Conservation (phyloP, 2,329 filamentous ascomycete genomes). For the Calonectria crousiana region DNA sequence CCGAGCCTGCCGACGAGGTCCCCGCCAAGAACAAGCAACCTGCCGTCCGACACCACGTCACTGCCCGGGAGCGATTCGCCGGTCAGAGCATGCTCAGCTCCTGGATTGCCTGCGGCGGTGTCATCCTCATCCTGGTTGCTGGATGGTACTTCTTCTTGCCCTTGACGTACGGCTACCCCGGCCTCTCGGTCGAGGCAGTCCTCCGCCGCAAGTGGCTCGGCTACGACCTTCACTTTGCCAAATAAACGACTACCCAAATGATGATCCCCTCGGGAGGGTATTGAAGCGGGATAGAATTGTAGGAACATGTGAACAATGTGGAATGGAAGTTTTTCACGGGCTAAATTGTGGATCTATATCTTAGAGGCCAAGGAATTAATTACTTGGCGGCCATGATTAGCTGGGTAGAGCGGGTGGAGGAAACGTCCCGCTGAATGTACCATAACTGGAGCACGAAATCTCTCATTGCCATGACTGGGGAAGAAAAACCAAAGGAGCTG, state of each 20-base stretch:
- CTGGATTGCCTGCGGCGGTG: constrained; percentile 82
- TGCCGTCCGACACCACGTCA: constrained; percentile 70
- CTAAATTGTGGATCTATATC: constrained; percentile 11
- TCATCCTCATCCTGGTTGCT: constrained; percentile 76
- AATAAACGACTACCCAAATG: constrained; percentile 67
- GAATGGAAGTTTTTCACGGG: constrained; percentile 14
- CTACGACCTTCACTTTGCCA: constrained; percentile 98
- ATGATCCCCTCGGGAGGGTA: constrained; percentile 2
- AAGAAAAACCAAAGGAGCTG: neutral
- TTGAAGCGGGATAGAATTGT: constrained; percentile 8
- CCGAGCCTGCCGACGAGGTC: constrained; percentile 78
- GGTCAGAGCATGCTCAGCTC: constrained; percentile 80
- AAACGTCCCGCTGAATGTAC: constrained; percentile 16
- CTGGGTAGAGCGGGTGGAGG: neutral
- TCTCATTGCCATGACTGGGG: constrained; percentile 6
- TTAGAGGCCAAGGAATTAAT: constrained; percentile 14
- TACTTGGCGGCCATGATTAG: constrained; percentile 19
- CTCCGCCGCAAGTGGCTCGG: constrained; percentile 92
- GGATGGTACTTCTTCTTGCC: constrained; percentile 96
- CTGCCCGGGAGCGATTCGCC: constrained; percentile 85
- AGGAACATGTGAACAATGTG: constrained; percentile 19
- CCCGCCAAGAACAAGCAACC: constrained; percentile 62
- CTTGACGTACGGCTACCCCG: constrained; percentile 94
- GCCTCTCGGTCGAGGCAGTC: constrained; percentile 83
- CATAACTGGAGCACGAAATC: constrained; percentile 24